A percentile compares a stretch with the other conserved stretches of the same genome.
Evolutionary conservation across 1,284 basidiomycete genomes (phyloP).

Genomic region (Kwoniella shivajii): DNA sequence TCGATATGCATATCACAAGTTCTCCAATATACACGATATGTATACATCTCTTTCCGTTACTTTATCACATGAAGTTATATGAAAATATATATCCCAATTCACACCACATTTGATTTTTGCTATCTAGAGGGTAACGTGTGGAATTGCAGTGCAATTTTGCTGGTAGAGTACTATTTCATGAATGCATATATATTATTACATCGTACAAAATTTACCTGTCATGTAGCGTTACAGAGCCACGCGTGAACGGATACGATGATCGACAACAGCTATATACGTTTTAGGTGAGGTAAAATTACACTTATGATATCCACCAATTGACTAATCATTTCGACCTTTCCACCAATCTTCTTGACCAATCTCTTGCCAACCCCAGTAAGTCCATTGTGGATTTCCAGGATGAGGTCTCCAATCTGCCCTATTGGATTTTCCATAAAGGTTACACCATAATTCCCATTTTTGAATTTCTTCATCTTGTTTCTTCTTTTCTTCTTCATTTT

Average conservation of each 20-base stretch:
- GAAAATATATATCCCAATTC: too few species aligned
- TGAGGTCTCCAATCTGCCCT: constrained; percentile 4
- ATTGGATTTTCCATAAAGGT: constrained; percentile 10
- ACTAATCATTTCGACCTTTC: constrained; percentile 8
- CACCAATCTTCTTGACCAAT: constrained; percentile 14
- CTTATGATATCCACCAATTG: too few species aligned
- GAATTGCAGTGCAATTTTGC: too few species aligned
- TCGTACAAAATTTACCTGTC: background rate
- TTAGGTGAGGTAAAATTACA: too few species aligned
- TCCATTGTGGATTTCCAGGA: constrained; percentile 9
- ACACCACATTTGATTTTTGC: too few species aligned
- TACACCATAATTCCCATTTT: constrained; percentile 5
- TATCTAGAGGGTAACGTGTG: too few species aligned
- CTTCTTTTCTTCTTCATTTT: constrained; percentile 9
- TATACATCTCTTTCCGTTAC: too few species aligned
- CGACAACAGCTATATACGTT: too few species aligned
- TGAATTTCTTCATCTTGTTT: constrained; percentile 10
- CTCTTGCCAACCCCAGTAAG: constrained; percentile 11
- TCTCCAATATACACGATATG: background rate
- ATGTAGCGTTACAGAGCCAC: too few species aligned
- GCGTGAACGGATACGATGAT: too few species aligned
- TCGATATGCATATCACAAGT: background rate
- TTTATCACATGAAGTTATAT: too few species aligned
- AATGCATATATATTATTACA: background rate
- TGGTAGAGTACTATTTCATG: background rate